Conservation (phyloP, 331 rosid species). For the Arachis monticola region DNA sequence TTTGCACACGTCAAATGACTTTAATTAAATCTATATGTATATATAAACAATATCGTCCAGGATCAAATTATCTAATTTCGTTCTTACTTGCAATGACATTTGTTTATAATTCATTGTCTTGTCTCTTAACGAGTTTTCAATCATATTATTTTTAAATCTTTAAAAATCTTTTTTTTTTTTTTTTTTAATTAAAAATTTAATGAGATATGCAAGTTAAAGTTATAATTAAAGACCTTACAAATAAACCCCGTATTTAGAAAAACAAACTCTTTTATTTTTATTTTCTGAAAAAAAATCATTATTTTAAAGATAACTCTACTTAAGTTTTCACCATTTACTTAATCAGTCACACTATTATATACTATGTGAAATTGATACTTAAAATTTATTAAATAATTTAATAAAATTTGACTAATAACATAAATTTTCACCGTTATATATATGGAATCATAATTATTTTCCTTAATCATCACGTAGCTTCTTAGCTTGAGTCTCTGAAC, state of each 20-base stretch:
- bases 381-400: no score
- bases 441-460: no score
- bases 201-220: conserved; percentile 36
- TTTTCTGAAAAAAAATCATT: background rate
- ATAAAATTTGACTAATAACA: no score
- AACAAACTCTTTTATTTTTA: background rate
- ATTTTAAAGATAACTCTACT: no score
- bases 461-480: no score
- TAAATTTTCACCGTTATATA: no score
- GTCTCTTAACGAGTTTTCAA: conserved; percentile 26
- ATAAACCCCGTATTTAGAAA: background rate
- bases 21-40: background rate
- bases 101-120: conserved; percentile 1
- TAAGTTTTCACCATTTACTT: no score
- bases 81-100: conserved; percentile 19
- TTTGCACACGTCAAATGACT: conserved; percentile 37
- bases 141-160: conserved; percentile 34
- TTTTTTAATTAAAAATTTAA: conserved; percentile 42
- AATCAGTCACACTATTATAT: no score
- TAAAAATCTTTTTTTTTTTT: conserved; percentile 41
- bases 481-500: no score
- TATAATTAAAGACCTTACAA: background rate
- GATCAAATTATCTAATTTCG: conserved; percentile 13
- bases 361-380: no score
- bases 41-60: background rate